Evolutionary conservation across 1,284 basidiomycete species (phyloP).

Genomic region (Gomphus sp.): DNA sequence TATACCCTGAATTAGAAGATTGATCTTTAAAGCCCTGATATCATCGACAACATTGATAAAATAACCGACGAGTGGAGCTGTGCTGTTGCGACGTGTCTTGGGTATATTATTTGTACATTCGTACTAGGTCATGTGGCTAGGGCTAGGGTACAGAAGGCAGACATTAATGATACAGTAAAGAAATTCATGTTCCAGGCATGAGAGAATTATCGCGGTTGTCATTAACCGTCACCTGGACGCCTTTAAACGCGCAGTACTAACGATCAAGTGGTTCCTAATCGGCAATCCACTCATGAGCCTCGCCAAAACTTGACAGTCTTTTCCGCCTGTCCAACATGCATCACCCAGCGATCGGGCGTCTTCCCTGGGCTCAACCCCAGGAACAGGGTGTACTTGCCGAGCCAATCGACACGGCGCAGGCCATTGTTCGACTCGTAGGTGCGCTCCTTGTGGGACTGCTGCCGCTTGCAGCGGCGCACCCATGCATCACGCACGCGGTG

Average conservation of each 20-base stretch:
- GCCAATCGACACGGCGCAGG: conserved; percentile 7
- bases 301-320: conserved; percentile 10
- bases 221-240: background rate
- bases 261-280: too few species aligned
- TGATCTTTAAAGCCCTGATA: too few species aligned
- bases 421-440: conserved; percentile 2
- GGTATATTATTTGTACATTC: too few species aligned
- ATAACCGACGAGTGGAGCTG: too few species aligned
- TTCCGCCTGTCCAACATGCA: conserved; percentile 5
- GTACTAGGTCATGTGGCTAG: background rate
- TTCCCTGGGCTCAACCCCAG: conserved; percentile 1
- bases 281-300: too few species aligned
- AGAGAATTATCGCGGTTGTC: too few species aligned
- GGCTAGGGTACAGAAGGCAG: background rate
- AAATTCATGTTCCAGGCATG: background rate
- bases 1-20: too few species aligned
- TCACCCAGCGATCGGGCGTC: background rate
- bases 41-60: too few species aligned
- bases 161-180: background rate
- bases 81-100: too few species aligned
- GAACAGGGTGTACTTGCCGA: conserved; percentile 6
- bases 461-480: conserved; percentile 5
- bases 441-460: conserved; percentile 1
- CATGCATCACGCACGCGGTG: conserved; percentile 3
- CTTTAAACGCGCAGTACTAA: background rate